Conservation (phyloP, 2,329 filamentous ascomycete genomes). For the Epichloe gansuensis region DNA sequence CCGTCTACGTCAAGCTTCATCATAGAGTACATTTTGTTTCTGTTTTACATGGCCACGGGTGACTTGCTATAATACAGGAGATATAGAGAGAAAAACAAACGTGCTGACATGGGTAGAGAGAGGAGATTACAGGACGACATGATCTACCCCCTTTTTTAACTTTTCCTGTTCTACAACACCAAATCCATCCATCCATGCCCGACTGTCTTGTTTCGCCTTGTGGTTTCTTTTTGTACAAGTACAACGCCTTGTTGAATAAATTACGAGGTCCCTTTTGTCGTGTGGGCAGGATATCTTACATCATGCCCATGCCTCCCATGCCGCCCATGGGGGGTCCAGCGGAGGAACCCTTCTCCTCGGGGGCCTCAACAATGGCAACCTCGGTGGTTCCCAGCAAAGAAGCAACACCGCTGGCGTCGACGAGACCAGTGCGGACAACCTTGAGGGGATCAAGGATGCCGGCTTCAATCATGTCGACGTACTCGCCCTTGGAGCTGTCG, state of each 20-base stretch:
- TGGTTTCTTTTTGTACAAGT: conserved; percentile 15
- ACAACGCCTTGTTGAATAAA: conserved; percentile 12
- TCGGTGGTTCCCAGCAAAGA: conserved; percentile 96
- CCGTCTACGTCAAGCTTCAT: conserved; percentile 1
- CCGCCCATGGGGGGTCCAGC: conserved; percentile 46
- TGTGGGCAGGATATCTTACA: conserved; percentile 31
- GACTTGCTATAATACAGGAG: conserved; percentile 22
- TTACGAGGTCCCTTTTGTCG: conserved; percentile 5
- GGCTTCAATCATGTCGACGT: conserved; percentile 93
- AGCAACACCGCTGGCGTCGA: conserved; percentile 90
- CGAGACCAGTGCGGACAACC: conserved; percentile 92
- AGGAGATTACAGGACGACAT: conserved; percentile 22
- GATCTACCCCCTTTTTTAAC: conserved; percentile 12
- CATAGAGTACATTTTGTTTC: conserved; percentile 9
- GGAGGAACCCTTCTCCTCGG: conserved; percentile 74
- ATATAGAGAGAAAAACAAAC: conserved; percentile 16
- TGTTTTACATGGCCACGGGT: conserved; percentile 17
- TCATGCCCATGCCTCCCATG: conserved; percentile 55
- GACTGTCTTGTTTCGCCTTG: conserved; percentile 8
- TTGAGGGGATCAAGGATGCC: conserved; percentile 99
- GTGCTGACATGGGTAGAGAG: conserved; percentile 17
- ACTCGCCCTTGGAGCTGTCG: conserved; percentile 93
- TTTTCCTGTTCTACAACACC: conserved; percentile 26
- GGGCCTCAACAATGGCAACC: conserved; percentile 91
- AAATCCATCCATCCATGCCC: conserved; percentile 31